Conservation (phyloP, 768 basidiomycete genomes). For the Lepiota subincarnata region DNA sequence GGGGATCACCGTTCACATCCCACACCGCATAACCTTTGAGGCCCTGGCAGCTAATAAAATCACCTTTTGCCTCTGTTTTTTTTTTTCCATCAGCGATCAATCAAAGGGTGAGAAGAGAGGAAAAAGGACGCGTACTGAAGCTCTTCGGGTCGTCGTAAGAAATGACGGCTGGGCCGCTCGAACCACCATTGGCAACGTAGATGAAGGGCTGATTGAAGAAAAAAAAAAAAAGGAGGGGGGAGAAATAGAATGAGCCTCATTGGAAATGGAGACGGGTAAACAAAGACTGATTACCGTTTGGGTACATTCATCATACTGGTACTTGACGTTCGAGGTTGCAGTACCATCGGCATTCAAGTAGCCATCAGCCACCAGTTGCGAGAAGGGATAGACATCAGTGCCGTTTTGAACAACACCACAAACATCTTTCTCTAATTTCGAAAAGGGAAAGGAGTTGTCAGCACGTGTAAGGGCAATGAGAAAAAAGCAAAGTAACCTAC, state of each 20-base stretch:
- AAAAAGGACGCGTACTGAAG: conserved; percentile 34
- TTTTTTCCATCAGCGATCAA: neutral
- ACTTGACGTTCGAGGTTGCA: conserved; percentile 46
- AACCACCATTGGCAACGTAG: conserved; percentile 42
- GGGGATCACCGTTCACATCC: conserved; percentile 59
- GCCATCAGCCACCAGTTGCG: conserved; percentile 50
- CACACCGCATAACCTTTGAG: conserved; percentile 66
- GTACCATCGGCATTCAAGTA: conserved; percentile 47
- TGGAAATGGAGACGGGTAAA: neutral
- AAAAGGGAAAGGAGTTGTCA: neutral
- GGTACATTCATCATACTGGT: conserved; percentile 61
- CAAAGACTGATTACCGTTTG: conserved; percentile 55
- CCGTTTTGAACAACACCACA: conserved; percentile 39
- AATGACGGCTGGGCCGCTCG: conserved; percentile 42
- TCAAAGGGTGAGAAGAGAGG: neutral
- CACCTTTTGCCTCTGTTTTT: conserved; percentile 47
- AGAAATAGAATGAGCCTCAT: neutral
- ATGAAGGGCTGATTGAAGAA: conserved; percentile 51
- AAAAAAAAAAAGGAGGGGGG: neutral
- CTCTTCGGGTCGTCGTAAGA: conserved; percentile 65
- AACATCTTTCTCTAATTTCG: conserved; percentile 28
- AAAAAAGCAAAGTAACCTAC: neutral
- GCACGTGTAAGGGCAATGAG: neutral
- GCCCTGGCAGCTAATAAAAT: conserved; percentile 48
- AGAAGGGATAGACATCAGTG: conserved; percentile 58